phyloP scores from a whole-genome alignment of 164 flowering plant genomes.

The Nymphaea thermarum region DNA sequence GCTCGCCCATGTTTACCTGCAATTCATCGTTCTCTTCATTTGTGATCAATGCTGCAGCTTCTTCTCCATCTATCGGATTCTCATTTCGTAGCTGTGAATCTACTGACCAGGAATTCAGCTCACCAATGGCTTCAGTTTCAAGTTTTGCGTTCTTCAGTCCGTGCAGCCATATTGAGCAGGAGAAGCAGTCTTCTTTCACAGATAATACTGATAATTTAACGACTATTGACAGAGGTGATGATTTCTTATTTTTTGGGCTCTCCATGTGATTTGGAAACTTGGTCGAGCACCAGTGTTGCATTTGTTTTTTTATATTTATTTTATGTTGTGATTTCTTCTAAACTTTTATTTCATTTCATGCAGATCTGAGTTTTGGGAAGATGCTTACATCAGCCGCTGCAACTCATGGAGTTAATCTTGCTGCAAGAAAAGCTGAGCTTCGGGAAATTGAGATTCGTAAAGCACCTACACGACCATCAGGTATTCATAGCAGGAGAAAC shows the following conservation, averaged over 20 bases:
- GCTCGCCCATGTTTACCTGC: constrained; percentile 46
- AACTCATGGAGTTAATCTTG: constrained; percentile 4
- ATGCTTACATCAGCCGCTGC: neutral
- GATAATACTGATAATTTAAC: constrained; percentile 13
- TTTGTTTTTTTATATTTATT: neutral
- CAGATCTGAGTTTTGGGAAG: neutral
- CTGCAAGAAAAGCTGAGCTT: constrained; percentile 9
- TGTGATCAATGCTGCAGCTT: constrained; percentile 23
- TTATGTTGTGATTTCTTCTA: neutral
- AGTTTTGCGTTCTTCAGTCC: constrained; percentile 73
- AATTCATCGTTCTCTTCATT: constrained; percentile 74
- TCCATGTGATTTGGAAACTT: neutral
- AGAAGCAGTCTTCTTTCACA: constrained; percentile 10
- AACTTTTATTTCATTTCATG: neutral
- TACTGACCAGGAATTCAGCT: constrained; percentile 22
- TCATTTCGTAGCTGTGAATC: constrained; percentile 46
- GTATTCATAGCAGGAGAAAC: constrained; percentile 56
- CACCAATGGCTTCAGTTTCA: constrained; percentile 51
- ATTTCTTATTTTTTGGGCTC: neutral
- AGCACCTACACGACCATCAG: constrained; percentile 24
- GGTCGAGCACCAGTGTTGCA: too few species aligned
- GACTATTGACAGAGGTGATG: constrained; percentile 32
- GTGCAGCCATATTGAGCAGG: constrained; percentile 18
- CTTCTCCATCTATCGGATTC: constrained; percentile 33
- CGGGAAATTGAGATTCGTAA: constrained; percentile 23